Evolutionary conservation across 1,139 yeast genomes (phyloP).

Genomic region (Blastobotrys proliferans): DNA sequence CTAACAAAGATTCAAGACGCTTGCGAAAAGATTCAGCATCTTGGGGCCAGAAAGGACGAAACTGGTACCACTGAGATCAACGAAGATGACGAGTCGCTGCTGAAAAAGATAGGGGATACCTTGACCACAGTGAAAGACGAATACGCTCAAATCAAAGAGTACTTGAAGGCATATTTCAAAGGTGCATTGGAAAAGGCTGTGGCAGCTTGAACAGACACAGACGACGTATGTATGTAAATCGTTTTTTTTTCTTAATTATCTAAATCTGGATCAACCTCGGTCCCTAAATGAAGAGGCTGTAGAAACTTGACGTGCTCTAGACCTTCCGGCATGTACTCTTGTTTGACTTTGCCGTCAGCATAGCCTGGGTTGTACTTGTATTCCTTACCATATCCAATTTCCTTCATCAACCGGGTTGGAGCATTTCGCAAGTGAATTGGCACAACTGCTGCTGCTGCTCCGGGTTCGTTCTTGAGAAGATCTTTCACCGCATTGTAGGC

Average conservation of each 20-base stretch:
- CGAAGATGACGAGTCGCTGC: conserved; percentile 20
- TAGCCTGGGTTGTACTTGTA: conserved; percentile 87
- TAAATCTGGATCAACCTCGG: conserved; percentile 17
- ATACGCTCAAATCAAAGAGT: conserved; percentile 32
- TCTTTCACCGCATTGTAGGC: conserved; percentile 68
- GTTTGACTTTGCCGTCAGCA: conserved; percentile 66
- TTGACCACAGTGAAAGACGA: conserved; percentile 32
- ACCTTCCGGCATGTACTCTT: conserved; percentile 43
- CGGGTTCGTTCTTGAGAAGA: conserved; percentile 55
- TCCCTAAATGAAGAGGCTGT: conserved; percentile 41
- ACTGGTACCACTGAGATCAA: conserved; percentile 32
- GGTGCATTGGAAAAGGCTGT: conserved; percentile 10
- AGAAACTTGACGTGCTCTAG: conserved; percentile 36
- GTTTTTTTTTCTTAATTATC: conserved; percentile 3
- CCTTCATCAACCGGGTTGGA: conserved; percentile 86
- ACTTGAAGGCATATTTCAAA: conserved; percentile 22
- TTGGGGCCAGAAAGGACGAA: conserved; percentile 55
- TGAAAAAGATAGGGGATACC: conserved; percentile 28
- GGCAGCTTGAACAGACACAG: conserved; percentile 1
- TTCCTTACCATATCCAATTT: conserved; percentile 75
- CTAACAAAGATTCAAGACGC: conserved; percentile 73
- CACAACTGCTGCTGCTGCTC: conserved; percentile 44
- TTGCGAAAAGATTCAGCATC: conserved; percentile 90
- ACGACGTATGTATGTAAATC: neutral
- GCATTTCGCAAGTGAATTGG: conserved; percentile 79